phyloP scores from a whole-genome alignment of 345 rosid species.

The Trapa incisa region DNA sequence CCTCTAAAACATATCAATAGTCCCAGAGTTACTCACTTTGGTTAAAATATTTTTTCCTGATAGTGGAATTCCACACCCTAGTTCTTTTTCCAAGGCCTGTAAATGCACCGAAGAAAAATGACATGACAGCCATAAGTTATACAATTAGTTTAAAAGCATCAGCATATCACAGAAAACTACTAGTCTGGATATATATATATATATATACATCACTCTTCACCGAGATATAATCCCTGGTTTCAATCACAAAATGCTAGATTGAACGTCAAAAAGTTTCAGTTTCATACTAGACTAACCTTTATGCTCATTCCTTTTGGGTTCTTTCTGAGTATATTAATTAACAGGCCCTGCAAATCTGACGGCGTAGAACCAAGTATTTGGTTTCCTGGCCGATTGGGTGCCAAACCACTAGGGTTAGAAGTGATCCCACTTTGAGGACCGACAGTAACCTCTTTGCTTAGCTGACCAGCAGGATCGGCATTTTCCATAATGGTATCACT shows the following conservation, averaged over 20 bases:
- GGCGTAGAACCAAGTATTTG: slow-evolving; percentile 36
- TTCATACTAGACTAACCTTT: slow-evolving; percentile 35
- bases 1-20: slow-evolving; percentile 13
- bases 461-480: slow-evolving; percentile 19
- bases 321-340: slow-evolving; percentile 51
- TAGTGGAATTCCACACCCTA: slow-evolving; percentile 50
- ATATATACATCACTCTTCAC: neutral
- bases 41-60: slow-evolving; percentile 50
- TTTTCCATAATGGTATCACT: slow-evolving; percentile 28
- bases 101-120: neutral
- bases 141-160: neutral
- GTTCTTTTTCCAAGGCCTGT: slow-evolving; percentile 80
- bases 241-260: neutral
- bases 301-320: slow-evolving; percentile 75
- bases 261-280: neutral
- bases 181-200: neutral
- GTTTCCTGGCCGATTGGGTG: slow-evolving; percentile 32
- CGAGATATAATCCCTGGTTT: neutral
- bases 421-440: slow-evolving; percentile 44
- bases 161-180: neutral
- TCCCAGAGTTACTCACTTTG: slow-evolving; percentile 40
- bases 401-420: slow-evolving; percentile 23
- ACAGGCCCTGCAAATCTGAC: slow-evolving; percentile 45
- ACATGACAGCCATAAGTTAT: slow-evolving; percentile 2
- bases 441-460: slow-evolving; percentile 37